Base-by-base conservation (phyloP, 257 asterid species). In the Nemophila menziesii region DNA sequence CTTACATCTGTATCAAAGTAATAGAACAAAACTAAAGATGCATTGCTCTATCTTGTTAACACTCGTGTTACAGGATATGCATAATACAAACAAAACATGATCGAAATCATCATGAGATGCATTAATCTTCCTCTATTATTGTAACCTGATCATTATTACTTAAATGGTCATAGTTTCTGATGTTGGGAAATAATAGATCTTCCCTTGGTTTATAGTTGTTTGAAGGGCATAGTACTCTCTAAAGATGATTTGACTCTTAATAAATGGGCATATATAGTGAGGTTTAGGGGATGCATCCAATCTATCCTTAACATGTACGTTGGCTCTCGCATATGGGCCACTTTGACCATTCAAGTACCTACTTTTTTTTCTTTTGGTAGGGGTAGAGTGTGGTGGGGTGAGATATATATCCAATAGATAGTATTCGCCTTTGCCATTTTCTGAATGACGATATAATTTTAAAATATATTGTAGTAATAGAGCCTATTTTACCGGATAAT, bases 231-330 rank as follows among this genome's bases (percentile, higher is more conserved):
- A 55, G 41, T 41, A n/a, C n/a, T n/a, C 55, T 64, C 55, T 45
- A 16, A 56, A 42, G 12, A 51, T 65, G 69, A 62, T 75, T 57
- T 72, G 59, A 56, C 67, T 56, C 55, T 33, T 57, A 14, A 53
- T 79, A 62, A 47, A 77, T 66, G 74, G 64, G 77, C 51, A 46
- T 29, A 24, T 54, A 33, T 48, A 33, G 3, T 29, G 38, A 54
- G 49, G 53, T 51, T 44, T 69, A 52, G 79, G 74, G 77, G 64
- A 51, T 73, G 71, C 45, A 77, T 61, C 57, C 55, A 18, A 43
- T 54, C 45, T 19, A 49, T 43, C 26, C 36, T 58, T 22, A 52
- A 49, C 54, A 58, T 65, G 50, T 56, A 43, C 55, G 57, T 29
- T 52, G 67, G 49, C 60, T 62, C 60, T 55, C 54, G 45, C 27